Evolutionary conservation across 2,329 filamentous ascomycete genomes (phyloP).

Genomic region (Thielaviopsis ethacetica): DNA sequence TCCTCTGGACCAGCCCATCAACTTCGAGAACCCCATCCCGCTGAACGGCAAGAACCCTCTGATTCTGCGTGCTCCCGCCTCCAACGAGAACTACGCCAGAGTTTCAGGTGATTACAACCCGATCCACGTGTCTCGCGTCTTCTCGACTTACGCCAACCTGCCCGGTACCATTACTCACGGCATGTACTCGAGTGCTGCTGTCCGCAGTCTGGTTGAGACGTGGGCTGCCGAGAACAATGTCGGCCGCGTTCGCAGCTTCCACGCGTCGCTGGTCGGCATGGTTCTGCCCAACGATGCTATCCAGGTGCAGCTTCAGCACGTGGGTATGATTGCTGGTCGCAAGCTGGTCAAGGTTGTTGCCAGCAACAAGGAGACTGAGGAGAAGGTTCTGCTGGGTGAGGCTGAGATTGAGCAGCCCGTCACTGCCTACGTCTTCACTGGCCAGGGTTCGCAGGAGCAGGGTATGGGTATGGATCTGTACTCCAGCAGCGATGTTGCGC

Average conservation of each 20-base stretch:
- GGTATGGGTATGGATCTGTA: conserved; percentile 99
- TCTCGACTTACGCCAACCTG: conserved; percentile 87
- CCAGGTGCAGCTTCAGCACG: conserved; percentile 86
- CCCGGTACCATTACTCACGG: conserved; percentile 96
- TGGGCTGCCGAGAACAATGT: conserved; percentile 99
- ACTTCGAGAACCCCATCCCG: conserved; percentile 95
- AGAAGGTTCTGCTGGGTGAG: conserved; percentile 88
- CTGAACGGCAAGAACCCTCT: conserved; percentile 84
- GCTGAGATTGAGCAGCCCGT: conserved; percentile 96
- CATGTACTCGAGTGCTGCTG: conserved; percentile 97
- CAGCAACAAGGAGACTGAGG: conserved; percentile 86
- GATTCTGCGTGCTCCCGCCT: conserved; percentile 75
- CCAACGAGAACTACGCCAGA: conserved; percentile 94
- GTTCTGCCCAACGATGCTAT: conserved; percentile 93
- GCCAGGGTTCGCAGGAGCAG: conserved; percentile 95
- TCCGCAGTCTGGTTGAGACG: conserved; percentile 89
- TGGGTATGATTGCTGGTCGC: conserved; percentile 92
- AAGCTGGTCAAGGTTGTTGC: conserved; percentile 99
- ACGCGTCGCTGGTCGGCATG: conserved; percentile 95
- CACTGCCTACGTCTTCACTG: conserved; percentile 94
- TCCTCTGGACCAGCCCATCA: conserved; percentile 86
- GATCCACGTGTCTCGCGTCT: conserved; percentile 94
- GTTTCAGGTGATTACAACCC: conserved; percentile 98
- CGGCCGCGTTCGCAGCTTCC: conserved; percentile 91
- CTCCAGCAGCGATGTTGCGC: conserved; percentile 78